Conservation (phyloP, 2,329 filamentous ascomycete genomes). For the Rhytidhysteron rufulum region DNA sequence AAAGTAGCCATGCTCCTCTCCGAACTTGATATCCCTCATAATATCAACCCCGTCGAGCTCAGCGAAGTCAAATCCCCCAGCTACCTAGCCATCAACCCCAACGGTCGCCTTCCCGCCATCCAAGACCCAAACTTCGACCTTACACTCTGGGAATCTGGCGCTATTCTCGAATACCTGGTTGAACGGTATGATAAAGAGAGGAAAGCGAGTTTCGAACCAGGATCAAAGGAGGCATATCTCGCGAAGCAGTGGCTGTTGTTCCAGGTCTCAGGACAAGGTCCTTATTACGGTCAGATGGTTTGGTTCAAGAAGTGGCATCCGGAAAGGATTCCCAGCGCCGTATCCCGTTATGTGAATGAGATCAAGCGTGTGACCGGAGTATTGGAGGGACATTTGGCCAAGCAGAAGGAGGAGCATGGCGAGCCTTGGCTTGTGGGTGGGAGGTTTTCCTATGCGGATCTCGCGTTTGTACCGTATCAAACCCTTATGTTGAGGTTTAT, state of each 20-base stretch:
- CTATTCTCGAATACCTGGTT: slow-evolving; percentile 43
- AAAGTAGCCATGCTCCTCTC: slow-evolving; percentile 46
- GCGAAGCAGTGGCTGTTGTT: slow-evolving; percentile 45
- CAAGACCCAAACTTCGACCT: slow-evolving; percentile 43
- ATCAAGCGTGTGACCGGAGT: slow-evolving; percentile 45
- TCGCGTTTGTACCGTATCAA: slow-evolving; percentile 14
- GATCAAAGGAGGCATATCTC: slow-evolving; percentile 33
- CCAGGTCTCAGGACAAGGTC: slow-evolving; percentile 46
- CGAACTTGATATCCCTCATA: slow-evolving; percentile 42
- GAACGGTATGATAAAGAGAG: slow-evolving; percentile 42
- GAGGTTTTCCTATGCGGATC: slow-evolving; percentile 22
- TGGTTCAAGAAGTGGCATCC: slow-evolving; percentile 37
- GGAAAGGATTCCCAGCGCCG: slow-evolving; percentile 44
- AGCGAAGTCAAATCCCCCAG: slow-evolving; percentile 38
- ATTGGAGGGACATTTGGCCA: slow-evolving; percentile 39
- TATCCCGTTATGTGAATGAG: slow-evolving; percentile 47
- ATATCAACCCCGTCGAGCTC: slow-evolving; percentile 32
- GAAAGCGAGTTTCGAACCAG: slow-evolving; percentile 32
- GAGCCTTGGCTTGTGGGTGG: slow-evolving; percentile 18
- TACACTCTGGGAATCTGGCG: slow-evolving; percentile 44
- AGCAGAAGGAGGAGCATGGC: slow-evolving; percentile 9
- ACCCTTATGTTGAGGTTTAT: background rate
- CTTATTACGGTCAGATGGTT: slow-evolving; percentile 39
- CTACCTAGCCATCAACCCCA: slow-evolving; percentile 40
- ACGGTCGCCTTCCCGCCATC: slow-evolving; percentile 39